A percentile compares a stretch with the other conserved stretches of the same genome.
Evolutionary conservation across 306 rosid genomes (phyloP).

Genomic region (Vigna angularis): DNA sequence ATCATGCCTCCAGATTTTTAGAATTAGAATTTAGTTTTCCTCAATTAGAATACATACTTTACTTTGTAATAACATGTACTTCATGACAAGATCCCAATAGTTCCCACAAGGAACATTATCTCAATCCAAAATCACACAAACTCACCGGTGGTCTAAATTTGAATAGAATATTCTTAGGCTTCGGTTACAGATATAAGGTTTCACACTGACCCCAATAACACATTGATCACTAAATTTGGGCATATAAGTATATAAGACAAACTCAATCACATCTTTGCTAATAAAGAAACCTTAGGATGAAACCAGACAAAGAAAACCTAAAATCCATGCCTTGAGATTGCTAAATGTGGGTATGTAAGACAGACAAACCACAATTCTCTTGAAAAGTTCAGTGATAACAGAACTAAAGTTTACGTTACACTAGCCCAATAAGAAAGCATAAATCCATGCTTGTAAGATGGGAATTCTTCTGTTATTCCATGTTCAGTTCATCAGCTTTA

Average conservation of each 20-base stretch:
- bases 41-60: neutral
- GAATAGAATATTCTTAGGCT: neutral
- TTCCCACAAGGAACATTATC: constrained; percentile 8
- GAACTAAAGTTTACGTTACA: neutral
- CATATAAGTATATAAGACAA: neutral
- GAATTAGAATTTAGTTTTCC: neutral
- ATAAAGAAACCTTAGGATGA: neutral
- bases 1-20: too few species aligned
- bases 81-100: neutral
- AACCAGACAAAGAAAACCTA: constrained; percentile 12
- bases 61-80: neutral
- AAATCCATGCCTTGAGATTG: neutral
- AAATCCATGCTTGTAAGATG: neutral
- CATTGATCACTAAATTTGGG: neutral
- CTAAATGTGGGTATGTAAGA: neutral
- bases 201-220: neutral
- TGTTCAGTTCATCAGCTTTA: neutral
- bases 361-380: neutral
- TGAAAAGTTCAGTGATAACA: constrained; percentile 14
- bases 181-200: neutral
- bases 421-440: neutral
- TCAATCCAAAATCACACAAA: neutral
- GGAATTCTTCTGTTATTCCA: neutral
- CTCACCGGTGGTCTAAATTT: neutral
- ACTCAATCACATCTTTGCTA: neutral